Conservation (phyloP, 495 filamentous ascomycete genomes). For the Aspergillus baeticus region DNA sequence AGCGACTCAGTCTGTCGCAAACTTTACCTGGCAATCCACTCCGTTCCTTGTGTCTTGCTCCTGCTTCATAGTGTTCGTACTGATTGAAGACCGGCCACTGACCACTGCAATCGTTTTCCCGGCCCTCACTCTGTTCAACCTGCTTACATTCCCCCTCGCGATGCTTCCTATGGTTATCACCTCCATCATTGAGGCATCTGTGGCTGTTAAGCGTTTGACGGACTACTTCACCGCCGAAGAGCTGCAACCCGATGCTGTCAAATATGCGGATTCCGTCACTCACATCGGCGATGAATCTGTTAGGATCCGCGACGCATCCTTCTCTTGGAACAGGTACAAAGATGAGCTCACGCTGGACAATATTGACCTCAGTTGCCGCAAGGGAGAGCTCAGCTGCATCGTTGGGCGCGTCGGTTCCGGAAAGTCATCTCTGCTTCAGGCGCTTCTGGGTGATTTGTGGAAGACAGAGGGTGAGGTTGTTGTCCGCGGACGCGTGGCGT, state of each 20-base stretch:
- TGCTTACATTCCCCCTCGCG: conserved; percentile 92
- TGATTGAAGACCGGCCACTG: conserved; percentile 74
- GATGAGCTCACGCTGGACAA: conserved; percentile 61
- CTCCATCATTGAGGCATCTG: conserved; percentile 90
- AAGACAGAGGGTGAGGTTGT: conserved; percentile 83
- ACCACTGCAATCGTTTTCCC: conserved; percentile 97
- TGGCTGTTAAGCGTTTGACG: conserved; percentile 84
- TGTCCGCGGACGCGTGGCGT: conserved; percentile 78
- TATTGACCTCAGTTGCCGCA: conserved; percentile 82
- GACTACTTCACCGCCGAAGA: conserved; percentile 87
- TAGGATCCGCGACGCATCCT: conserved; percentile 76
- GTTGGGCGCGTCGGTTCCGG: conserved; percentile 94
- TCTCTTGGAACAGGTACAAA: conserved; percentile 89
- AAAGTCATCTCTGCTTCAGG: conserved; percentile 88
- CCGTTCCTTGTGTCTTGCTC: conserved; percentile 98
- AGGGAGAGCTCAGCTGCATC: conserved; percentile 89
- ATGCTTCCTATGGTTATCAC: conserved; percentile 98
- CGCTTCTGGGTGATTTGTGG: conserved; percentile 86
- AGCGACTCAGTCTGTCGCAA: conserved; percentile 87
- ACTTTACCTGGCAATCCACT: conserved; percentile 99
- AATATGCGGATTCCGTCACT: conserved; percentile 61
- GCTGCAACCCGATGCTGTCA: conserved; percentile 80
- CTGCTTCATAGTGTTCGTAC: conserved; percentile 92
- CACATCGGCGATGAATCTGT: conserved; percentile 83
- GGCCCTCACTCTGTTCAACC: conserved; percentile 85